Conservation (phyloP, 2,329 filamentous ascomycete genomes). For the Cadophora sp. region DNA sequence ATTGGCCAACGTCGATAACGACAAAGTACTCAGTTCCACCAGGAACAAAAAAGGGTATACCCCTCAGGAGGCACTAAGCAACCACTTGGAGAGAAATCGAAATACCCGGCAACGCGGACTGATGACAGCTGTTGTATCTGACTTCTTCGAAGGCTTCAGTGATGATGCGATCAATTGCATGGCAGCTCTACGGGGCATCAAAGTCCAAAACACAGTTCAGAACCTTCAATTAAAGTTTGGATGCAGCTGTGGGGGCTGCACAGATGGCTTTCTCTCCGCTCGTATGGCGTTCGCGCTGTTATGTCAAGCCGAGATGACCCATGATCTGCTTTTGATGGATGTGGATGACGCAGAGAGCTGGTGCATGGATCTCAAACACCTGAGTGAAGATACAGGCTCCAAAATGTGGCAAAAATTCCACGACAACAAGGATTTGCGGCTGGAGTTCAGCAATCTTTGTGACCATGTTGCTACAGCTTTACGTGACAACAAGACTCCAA, state of each 20-base stretch:
- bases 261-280: conserved; percentile 48
- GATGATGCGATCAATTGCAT: conserved; percentile 42
- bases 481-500: conserved; percentile 20
- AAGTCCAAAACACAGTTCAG: conserved; percentile 26
- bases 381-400: conserved; percentile 35
- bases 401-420: conserved; percentile 41
- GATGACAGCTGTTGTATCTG: conserved; percentile 35
- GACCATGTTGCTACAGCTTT: conserved; percentile 40
- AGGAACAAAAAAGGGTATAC: conserved; percentile 46
- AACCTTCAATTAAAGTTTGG: conserved; percentile 44
- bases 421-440: conserved; percentile 46
- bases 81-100: conserved; percentile 42
- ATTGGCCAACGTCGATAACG: conserved; percentile 35
- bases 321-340: conserved; percentile 35
- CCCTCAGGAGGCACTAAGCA: conserved; percentile 44
- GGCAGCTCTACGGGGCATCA: conserved; percentile 35
- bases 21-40: conserved; percentile 26
- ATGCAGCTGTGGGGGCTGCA: conserved; percentile 48
- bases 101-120: conserved; percentile 31
- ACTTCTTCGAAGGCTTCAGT: conserved; percentile 45
- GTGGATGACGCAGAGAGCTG: conserved; percentile 35
- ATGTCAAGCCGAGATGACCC: conserved; percentile 38
- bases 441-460: conserved; percentile 46
- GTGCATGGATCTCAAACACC: conserved; percentile 26
- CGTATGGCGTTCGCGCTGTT: conserved; percentile 45